Conservation (phyloP, 2,329 filamentous ascomycete species). For the Madurella fahalii region DNA sequence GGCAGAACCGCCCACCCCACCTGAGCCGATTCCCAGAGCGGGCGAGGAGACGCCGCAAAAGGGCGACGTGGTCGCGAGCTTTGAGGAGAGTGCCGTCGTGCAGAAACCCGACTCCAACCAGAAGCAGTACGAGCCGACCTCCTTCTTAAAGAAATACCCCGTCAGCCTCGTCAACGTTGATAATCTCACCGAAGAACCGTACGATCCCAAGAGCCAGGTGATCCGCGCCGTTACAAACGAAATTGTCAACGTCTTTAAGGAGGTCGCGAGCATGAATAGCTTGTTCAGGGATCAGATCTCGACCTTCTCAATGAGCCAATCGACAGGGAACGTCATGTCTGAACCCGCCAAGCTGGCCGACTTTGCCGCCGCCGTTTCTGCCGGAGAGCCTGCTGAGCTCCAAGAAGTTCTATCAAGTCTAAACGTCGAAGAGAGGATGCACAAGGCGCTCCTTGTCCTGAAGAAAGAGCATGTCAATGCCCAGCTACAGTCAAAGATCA, state of each 20-base stretch:
- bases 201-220: slow-evolving; percentile 83
- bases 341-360: slow-evolving; percentile 94
- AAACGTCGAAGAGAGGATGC: slow-evolving; percentile 87
- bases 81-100: slow-evolving; percentile 75
- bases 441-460: slow-evolving; percentile 84
- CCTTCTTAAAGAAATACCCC: slow-evolving; percentile 85
- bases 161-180: slow-evolving; percentile 95
- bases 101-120: slow-evolving; percentile 47
- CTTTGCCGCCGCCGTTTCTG: slow-evolving; percentile 95
- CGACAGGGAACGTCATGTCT: slow-evolving; percentile 88
- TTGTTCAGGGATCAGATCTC: slow-evolving; percentile 97
- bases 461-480: slow-evolving; percentile 99
- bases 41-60: slow-evolving; percentile 55
- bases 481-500: slow-evolving; percentile 93
- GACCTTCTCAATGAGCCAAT: slow-evolving; percentile 93
- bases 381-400: slow-evolving; percentile 84
- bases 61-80: slow-evolving; percentile 94
- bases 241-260: slow-evolving; percentile 98
- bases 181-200: slow-evolving; percentile 82
- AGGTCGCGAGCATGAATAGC: slow-evolving; percentile 88
- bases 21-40: slow-evolving; percentile 56
- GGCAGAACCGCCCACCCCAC: slow-evolving; percentile 39
- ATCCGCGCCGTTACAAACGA: slow-evolving; percentile 93
- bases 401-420: slow-evolving; percentile 87
- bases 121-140: slow-evolving; percentile 75